Evolutionary conservation across 345 rosid genomes (phyloP), one percentile per base, ranked within the genome.

Genomic region (Excoecaria agallocha): DNA sequence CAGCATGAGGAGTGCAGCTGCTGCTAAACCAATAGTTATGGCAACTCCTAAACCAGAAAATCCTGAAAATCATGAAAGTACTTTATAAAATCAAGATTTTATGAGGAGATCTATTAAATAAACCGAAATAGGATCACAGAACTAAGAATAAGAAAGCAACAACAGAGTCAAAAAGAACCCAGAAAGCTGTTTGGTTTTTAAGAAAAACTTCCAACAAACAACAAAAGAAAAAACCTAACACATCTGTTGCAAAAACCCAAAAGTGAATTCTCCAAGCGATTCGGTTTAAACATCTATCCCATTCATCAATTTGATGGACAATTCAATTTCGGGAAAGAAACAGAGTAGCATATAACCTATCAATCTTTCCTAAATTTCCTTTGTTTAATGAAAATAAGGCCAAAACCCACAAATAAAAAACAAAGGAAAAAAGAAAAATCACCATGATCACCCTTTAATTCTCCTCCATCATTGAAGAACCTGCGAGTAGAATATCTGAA

Each of bases 401-500:
- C 3, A 17, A 16, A 37, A 35, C 61, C 12, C 3, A 2, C 15
- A 45, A 49, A 43, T 24, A 30, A 66, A 17, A 41, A 17, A 0
- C 41, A 50, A 43, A 60, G 0, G 4, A 52, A 35, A 9, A 64
- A 19, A 13, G 43, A 1, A 10, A 59, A 66, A 54, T 71, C 77
- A 86, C 89, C 84, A 56, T 65, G 82, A 24, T 15, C 16, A 65
- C 60, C 45, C 35, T 46, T 71, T 64, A 72, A 12, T 7, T 79
- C 73, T 39, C 46, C 69, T 22, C 39, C 64, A 19, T 73, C 24
- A 46, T 22, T 38, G 52, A 79, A 84, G 57, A 86, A 84, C 62
- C 81, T 82, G 10, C 70, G 22, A 38, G 83, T 81, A 1, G 87
- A 84, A 67, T 81, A 86, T 66, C 87, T 82, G 80, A 84, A 70